These are phyloP conservation scores for Thelephora terrestris DNA, from an alignment of 1,284 basidiomycete genomes.

Conservation along the genomic window DNA sequence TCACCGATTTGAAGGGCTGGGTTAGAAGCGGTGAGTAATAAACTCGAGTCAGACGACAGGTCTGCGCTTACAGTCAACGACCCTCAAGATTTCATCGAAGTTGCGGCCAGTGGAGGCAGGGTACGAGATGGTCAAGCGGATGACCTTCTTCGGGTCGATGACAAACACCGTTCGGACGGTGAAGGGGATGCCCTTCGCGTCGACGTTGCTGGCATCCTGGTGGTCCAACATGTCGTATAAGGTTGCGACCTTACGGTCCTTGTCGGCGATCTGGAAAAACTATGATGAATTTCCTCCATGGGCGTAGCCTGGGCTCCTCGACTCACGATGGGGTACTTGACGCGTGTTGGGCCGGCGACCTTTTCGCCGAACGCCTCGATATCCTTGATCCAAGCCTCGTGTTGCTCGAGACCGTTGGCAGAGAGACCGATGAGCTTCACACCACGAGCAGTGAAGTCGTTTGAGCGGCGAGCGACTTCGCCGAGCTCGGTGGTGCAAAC, in stretches of 20 bases:
- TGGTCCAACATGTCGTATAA: slow-evolving; percentile 95
- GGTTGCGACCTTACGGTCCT: slow-evolving; percentile 76
- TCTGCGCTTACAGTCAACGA: slow-evolving; percentile 16
- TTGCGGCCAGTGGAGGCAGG: slow-evolving; percentile 80
- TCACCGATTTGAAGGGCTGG: slow-evolving; percentile 86
- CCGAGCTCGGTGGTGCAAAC: slow-evolving; percentile 97
- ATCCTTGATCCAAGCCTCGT: slow-evolving; percentile 88
- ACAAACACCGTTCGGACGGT: slow-evolving; percentile 89
- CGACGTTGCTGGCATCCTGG: slow-evolving; percentile 91
- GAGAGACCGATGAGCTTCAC: slow-evolving; percentile 95
- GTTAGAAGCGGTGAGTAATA: not conserved
- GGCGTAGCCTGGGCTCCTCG: not conserved
- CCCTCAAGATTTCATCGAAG: slow-evolving; percentile 86
- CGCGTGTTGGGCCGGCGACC: slow-evolving; percentile 49
- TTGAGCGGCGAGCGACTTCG: slow-evolving; percentile 78
- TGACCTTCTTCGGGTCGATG: slow-evolving; percentile 87
- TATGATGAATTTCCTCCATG: slow-evolving; percentile 6
- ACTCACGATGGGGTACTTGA: slow-evolving; percentile 87
- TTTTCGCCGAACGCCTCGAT: slow-evolving; percentile 75
- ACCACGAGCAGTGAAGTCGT: slow-evolving; percentile 78
- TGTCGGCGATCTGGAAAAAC: slow-evolving; percentile 72
- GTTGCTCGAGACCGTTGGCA: slow-evolving; percentile 82
- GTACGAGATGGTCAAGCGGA: slow-evolving; percentile 86
- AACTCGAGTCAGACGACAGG: slow-evolving; percentile 55
- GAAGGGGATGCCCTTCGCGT: slow-evolving; percentile 83